phyloP scores from a whole-genome alignment of 208 protist genomes.

The Naegleria fowleri region DNA sequence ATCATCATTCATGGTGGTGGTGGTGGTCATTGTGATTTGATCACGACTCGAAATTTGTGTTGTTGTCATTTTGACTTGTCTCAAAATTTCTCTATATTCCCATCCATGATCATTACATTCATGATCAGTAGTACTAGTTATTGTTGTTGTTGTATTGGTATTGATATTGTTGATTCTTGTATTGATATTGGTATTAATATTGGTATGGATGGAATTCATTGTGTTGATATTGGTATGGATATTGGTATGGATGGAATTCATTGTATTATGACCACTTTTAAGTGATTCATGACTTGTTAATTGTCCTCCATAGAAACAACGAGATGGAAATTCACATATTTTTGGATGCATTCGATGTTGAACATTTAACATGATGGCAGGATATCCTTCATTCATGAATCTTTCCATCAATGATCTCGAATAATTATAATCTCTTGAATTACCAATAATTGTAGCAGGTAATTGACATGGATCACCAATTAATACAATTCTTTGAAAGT shows the following conservation, averaged over 20 bases:
- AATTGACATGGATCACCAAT: conserved; percentile 80
- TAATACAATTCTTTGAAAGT: conserved; percentile 42
- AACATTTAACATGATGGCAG: conserved; percentile 59
- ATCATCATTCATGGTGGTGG: too few relatives aligned
- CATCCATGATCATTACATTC: too few relatives aligned
- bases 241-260: not conserved
- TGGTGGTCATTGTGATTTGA: too few relatives aligned
- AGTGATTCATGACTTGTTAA: not conserved
- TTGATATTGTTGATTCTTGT: too few relatives aligned
- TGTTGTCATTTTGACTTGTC: too few relatives aligned
- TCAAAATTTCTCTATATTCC: too few relatives aligned
- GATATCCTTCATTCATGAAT: conserved; percentile 56
- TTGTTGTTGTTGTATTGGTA: too few relatives aligned
- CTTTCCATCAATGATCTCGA: conserved; percentile 63
- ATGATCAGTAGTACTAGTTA: too few relatives aligned
- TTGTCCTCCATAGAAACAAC: conserved; percentile 61
- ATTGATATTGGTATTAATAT: too few relatives aligned
- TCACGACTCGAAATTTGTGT: too few relatives aligned
- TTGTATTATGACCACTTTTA: not conserved
- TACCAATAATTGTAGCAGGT: conserved; percentile 71
- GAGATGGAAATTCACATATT: conserved; percentile 70
- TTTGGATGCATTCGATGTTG: conserved; percentile 82
- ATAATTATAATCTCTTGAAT: conserved; percentile 55
- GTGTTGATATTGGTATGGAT: too few relatives aligned
- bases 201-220: too few relatives aligned